Percentiles rank a stretch among this genome's conserved stretches.
These are phyloP conservation scores for Coprinellus aureogranulatus DNA, from an alignment of 768 basidiomycete genomes.

Conservation along the genomic window DNA sequence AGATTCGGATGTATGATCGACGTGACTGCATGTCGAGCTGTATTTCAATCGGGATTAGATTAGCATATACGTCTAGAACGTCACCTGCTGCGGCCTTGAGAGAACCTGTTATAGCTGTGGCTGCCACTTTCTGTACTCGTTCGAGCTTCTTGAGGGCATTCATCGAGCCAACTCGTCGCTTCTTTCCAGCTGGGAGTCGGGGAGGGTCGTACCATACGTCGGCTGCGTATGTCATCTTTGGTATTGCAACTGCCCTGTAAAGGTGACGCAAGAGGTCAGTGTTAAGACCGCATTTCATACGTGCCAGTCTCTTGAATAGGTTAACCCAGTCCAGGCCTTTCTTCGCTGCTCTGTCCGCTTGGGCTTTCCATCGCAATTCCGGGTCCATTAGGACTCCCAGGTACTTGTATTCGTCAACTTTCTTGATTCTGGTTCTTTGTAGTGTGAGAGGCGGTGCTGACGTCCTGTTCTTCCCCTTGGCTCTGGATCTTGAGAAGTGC, in stretches of 20 bases:
- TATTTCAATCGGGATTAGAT: conserved; percentile 10
- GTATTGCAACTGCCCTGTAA: conserved; percentile 21
- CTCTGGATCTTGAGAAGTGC: conserved; percentile 16
- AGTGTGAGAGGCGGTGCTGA: conserved; percentile 4
- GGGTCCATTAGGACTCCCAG: conserved; percentile 24
- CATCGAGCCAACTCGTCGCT: conserved; percentile 9
- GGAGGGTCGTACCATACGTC: conserved; percentile 23
- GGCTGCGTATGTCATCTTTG: conserved; percentile 20
- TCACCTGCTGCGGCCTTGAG: conserved; percentile 15
- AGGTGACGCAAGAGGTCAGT: conserved; percentile 17
- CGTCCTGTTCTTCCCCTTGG: neutral
- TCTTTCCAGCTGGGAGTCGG: neutral
- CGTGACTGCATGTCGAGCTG: conserved; percentile 7
- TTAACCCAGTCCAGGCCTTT: conserved; percentile 15
- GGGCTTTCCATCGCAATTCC: conserved; percentile 14
- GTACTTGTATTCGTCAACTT: conserved; percentile 18
- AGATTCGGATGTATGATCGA: conserved; percentile 5
- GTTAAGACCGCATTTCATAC: conserved; percentile 12
- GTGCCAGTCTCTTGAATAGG: conserved; percentile 11
- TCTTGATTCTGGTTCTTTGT: conserved; percentile 8
- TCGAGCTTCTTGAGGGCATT: conserved; percentile 10
- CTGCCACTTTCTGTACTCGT: conserved; percentile 17
- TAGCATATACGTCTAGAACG: conserved; percentile 15
- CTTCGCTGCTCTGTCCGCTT: conserved; percentile 3
- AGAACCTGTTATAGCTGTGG: conserved; percentile 19